Conservation (phyloP, 345 rosid genomes). For the Erodium maritimum region DNA sequence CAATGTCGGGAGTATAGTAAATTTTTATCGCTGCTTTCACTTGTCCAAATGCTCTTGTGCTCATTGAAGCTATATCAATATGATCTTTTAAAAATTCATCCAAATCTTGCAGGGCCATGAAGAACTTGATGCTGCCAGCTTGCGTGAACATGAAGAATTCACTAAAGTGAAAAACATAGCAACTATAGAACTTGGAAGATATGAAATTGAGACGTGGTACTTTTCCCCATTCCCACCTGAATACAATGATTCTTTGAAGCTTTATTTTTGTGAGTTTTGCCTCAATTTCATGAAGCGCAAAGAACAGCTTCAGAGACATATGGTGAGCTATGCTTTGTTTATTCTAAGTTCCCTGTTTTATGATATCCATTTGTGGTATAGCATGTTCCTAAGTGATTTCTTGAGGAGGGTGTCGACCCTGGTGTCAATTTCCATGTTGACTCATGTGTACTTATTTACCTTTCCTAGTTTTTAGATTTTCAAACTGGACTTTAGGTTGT, state of each 20-base stretch:
- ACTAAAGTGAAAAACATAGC: constrained; percentile 98
- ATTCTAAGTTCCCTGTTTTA: not conserved
- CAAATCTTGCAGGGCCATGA: constrained; percentile 66
- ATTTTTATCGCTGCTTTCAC: too few species aligned
- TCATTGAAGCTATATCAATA: too few species aligned
- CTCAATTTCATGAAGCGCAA: constrained; percentile 97
- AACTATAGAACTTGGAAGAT: constrained; percentile 95
- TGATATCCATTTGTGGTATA: not conserved
- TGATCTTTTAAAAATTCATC: too few species aligned
- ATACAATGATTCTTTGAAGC: constrained; percentile 86
- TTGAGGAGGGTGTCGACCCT: too few species aligned
- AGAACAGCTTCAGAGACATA: constrained; percentile 98
- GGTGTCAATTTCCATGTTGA: too few species aligned
- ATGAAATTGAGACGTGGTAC: constrained; percentile 99
- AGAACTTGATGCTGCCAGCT: constrained; percentile 99
- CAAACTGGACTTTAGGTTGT: too few species aligned
- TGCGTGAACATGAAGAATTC: constrained; percentile 98
- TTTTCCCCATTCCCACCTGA: constrained; percentile 99
- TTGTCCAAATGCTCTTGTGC: too few species aligned
- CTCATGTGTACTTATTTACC: too few species aligned
- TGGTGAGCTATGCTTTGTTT: constrained; percentile 51
- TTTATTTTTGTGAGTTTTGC: constrained; percentile 98
- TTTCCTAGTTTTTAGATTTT: too few species aligned
- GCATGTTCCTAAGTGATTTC: too few species aligned
- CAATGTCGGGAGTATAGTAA: too few species aligned